phyloP scores from a whole-genome alignment of 805 yeast genomes.

The Priceomyces carsonii region DNA sequence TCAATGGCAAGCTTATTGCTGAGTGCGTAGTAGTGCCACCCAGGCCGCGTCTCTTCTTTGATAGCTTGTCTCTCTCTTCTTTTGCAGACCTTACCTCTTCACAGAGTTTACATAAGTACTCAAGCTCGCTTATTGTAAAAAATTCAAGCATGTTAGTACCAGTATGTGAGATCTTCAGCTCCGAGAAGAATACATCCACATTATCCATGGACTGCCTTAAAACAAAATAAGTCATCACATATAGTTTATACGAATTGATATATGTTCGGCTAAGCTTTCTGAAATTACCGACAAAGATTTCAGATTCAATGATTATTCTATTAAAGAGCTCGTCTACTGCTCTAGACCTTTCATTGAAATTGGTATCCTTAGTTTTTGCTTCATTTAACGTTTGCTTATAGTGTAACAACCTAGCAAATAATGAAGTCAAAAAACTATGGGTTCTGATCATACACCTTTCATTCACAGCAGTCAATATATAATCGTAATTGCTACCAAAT shows the following conservation, averaged over 20 bases:
- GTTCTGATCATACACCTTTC: conserved; percentile 43
- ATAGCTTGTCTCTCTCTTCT: conserved; percentile 18
- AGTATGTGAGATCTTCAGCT: conserved; percentile 23
- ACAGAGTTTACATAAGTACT: conserved; percentile 34
- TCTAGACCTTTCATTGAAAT: conserved; percentile 23
- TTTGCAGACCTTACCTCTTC: conserved; percentile 42
- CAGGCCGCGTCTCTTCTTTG: neutral
- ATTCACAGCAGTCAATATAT: conserved; percentile 32
- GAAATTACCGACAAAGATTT: conserved; percentile 44
- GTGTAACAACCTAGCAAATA: conserved; percentile 40
- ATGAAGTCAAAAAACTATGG: conserved; percentile 38
- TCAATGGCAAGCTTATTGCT: neutral
- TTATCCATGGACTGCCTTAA: conserved; percentile 43
- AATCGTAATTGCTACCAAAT: conserved; percentile 42
- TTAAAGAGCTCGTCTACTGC: conserved; percentile 33
- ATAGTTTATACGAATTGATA: conserved; percentile 40
- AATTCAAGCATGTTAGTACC: conserved; percentile 42
- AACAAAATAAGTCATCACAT: conserved; percentile 42
- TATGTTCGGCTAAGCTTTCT: conserved; percentile 36
- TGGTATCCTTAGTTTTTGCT: conserved; percentile 14
- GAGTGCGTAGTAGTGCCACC: neutral
- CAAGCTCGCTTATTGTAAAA: conserved; percentile 35
- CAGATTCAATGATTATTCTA: conserved; percentile 37
- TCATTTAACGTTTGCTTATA: conserved; percentile 34
- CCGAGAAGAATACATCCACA: conserved; percentile 34